Conservation (phyloP, 371 early-diverging fungal species). For the Caulochytrium protostelioides region DNA sequence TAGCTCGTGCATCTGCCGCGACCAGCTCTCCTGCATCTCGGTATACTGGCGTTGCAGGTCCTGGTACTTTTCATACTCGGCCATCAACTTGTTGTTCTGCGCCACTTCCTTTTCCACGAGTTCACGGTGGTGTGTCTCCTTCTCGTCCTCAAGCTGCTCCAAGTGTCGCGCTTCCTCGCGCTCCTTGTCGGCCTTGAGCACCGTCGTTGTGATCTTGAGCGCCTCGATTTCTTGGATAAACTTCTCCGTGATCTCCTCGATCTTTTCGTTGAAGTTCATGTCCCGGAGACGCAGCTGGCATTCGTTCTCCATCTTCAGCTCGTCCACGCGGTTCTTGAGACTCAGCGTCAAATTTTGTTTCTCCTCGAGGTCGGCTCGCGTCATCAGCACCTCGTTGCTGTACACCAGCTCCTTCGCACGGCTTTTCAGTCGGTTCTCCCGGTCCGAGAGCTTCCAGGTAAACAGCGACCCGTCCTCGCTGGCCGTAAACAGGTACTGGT, state of each 20-base stretch:
- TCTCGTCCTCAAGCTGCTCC: constrained; percentile 19
- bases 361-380: constrained; percentile 28
- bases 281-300: constrained; percentile 28
- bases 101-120: constrained; percentile 19
- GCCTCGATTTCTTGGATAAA: constrained; percentile 31
- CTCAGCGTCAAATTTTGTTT: constrained; percentile 22
- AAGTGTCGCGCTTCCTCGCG: constrained; percentile 23
- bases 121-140: not conserved
- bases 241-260: constrained; percentile 29
- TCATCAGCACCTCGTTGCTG: constrained; percentile 26
- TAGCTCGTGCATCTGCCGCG: constrained; percentile 19
- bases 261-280: constrained; percentile 28
- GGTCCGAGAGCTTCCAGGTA: constrained; percentile 20
- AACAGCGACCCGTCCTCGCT: constrained; percentile 23
- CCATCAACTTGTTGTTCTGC: constrained; percentile 23
- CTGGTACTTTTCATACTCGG: constrained; percentile 34
- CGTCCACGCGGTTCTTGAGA: constrained; percentile 26
- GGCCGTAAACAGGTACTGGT: constrained; percentile 22
- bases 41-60: constrained; percentile 18
- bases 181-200: constrained; percentile 27
- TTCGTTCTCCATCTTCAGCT: constrained; percentile 35
- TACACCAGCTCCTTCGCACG: constrained; percentile 15
- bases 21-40: constrained; percentile 24
- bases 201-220: constrained; percentile 21
- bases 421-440: constrained; percentile 15